A percentile compares a stretch with the other conserved stretches of the same genome.
Conservation (phyloP, 805 yeast genomes). For the Candida jianshihensis region DNA sequence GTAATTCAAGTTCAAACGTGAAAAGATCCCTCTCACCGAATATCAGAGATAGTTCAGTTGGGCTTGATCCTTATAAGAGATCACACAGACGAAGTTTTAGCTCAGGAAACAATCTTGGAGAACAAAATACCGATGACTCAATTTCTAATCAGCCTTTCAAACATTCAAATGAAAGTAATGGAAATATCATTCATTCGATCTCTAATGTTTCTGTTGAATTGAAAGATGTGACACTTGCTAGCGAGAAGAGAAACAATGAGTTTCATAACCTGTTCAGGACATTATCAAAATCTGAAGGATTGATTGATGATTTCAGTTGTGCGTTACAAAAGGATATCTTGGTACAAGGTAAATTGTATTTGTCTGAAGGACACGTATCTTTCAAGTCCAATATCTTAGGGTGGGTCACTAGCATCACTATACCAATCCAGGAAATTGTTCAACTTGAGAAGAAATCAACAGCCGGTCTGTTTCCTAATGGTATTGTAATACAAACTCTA, state of each 20-base stretch:
- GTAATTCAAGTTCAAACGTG: too few species aligned
- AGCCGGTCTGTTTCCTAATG: slow-evolving; percentile 88
- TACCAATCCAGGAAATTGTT: slow-evolving; percentile 70
- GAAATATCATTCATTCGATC: not conserved
- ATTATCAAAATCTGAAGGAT: slow-evolving; percentile 59
- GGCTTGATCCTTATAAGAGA: slow-evolving; percentile 2
- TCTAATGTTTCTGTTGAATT: too few species aligned
- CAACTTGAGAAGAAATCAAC: slow-evolving; percentile 75
- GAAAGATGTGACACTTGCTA: slow-evolving; percentile 33
- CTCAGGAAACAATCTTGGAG: not conserved
- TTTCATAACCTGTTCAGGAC: slow-evolving; percentile 70
- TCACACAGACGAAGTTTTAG: not conserved
- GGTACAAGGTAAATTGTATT: slow-evolving; percentile 79
- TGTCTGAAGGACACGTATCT: slow-evolving; percentile 70
- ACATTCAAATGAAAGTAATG: too few species aligned
- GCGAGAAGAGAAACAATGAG: slow-evolving; percentile 58
- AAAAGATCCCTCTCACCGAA: too few species aligned
- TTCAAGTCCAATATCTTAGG: slow-evolving; percentile 85
- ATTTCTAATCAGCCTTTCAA: too few species aligned
- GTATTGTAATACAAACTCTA: slow-evolving; percentile 37
- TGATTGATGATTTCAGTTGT: slow-evolving; percentile 84
- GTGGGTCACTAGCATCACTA: slow-evolving; percentile 77
- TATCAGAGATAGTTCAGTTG: too few species aligned
- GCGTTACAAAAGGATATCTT: slow-evolving; percentile 83
- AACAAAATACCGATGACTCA: slow-evolving; percentile 5